Conservation (phyloP, 2,329 filamentous ascomycete genomes). For the Aspergillus oerlinghausenensis region DNA sequence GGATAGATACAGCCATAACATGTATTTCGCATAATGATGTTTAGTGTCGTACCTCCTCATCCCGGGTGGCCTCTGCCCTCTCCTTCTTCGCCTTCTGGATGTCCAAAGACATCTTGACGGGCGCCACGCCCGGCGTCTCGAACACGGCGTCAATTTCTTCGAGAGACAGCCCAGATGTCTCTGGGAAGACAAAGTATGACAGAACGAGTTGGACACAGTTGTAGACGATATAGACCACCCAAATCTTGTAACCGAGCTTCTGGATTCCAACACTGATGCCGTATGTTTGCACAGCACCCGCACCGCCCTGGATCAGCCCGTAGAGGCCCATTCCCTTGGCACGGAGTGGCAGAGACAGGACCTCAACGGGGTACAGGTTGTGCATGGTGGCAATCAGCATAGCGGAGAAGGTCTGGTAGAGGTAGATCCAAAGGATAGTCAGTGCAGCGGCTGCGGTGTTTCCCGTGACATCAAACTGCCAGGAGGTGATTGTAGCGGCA, state of each 20-base stretch:
- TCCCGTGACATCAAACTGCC: slow-evolving; percentile 37
- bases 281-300: slow-evolving; percentile 43
- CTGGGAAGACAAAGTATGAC: slow-evolving; percentile 51
- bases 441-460: slow-evolving; percentile 35
- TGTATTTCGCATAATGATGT: neutral
- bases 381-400: slow-evolving; percentile 47
- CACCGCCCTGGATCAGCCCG: slow-evolving; percentile 42
- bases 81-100: slow-evolving; percentile 39
- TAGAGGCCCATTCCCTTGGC: slow-evolving; percentile 46
- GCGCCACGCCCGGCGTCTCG: slow-evolving; percentile 41
- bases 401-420: slow-evolving; percentile 46
- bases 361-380: slow-evolving; percentile 45
- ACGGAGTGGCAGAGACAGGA: slow-evolving; percentile 42
- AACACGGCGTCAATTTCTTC: slow-evolving; percentile 59
- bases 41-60: slow-evolving; percentile 11
- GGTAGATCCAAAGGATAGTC: slow-evolving; percentile 46
- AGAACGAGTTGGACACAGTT: slow-evolving; percentile 45
- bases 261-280: slow-evolving; percentile 46
- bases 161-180: slow-evolving; percentile 47
- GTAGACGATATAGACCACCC: slow-evolving; percentile 49
- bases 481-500: slow-evolving; percentile 45
- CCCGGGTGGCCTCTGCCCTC: slow-evolving; percentile 17
- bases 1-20: neutral
- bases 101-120: slow-evolving; percentile 43
- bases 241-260: slow-evolving; percentile 49